Evolutionary conservation across 2,329 filamentous ascomycete genomes (phyloP), one percentile per base, ranked within the genome.

Genomic region (Davidsoniella australis): DNA sequence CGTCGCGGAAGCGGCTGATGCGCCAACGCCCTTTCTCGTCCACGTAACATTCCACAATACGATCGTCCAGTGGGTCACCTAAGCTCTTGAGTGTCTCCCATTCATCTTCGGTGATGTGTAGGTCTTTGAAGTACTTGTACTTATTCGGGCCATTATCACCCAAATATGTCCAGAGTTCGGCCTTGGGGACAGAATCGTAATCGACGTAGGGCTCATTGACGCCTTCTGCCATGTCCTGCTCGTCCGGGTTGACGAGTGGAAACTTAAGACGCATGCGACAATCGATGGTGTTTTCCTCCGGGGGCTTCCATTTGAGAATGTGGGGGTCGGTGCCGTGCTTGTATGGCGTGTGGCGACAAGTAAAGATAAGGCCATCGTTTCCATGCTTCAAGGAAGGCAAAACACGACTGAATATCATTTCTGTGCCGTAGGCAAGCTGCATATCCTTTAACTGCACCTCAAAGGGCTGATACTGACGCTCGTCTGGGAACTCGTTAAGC

Each of bases 221-320:
- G 16, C 79, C 80, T 16, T 84, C 80, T 33, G 76, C 75, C 42
- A 76, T 74, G 57, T 91, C 82, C 14, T 70, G 65, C 12, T 76
- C 73, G 58, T 81, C 75, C 1, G 82, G 81, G 52, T 84, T 73
- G n/a, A 82, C 69, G 0, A 70, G 60, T 0, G 83, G 82, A 58
- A 95, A 96, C 10, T 74, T 70, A 41, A 98, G 72, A 47, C 75
- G 76, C 57, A 96, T 72, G 40, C 82, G 76, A 63, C 94, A 95
- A 62, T 98, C 91, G 57, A 98, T 78, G 0, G 87, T 94, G 67
- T 98, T 98, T 63, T 98, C 91, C 56, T 85, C 73, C 3, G 86
- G 85, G 0, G 89, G 87, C 66, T 98, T 98, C 91, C 91, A 98
- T 64, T 98, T 98, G 38, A 98, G 70, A 55, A 95, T 98, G 62